Evolutionary conservation across 164 flowering plant genomes (phyloP), one percentile per base, ranked within the genome.

Genomic region (Chloranthus sessilifolius): DNA sequence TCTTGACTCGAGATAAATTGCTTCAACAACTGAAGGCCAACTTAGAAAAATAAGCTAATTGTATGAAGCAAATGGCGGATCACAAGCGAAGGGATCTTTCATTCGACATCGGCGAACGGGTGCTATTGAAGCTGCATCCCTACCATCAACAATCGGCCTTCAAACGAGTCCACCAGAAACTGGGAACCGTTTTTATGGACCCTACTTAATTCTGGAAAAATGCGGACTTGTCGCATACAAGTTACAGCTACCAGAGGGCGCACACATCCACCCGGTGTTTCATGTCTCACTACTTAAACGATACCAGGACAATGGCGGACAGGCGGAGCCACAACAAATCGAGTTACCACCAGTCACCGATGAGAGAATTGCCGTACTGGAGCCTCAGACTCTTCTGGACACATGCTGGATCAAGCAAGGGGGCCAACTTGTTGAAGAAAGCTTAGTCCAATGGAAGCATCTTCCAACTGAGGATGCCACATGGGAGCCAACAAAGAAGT

Each of bases 341-440:
- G 47, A 43, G 47, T 43, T 43, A 43, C 47, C 47, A 43, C 47
- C 47, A 21, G 8, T 43, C 47, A 43, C 28, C n/a, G 47, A 43
- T 17, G 47, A 43, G 23, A 28, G 47, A 28, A 28, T 43, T 7
- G 47, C 23, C 5, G 14, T 43, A 23, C 14, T 43, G 47, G 47
- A 43, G n/a, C 47, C 2, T 21, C 47, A 21, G 14, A 43, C 28
- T 43, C 22, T 43, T 43, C 14, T 43, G 14, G 47, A 43, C 28
- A 7, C 9, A 14, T 28, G 28, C 28, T 43, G 47, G 47, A 43
- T 43, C 28, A 43, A 43, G 20, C 47, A 43, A 5, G 47, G 47
- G 14, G 14, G 28, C 47, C 28, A 43, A 8, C 28, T 22, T 43
- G 47, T 43, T 5, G 47, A 43, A 43, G 26, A 43, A 23, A 5